A percentile compares a stretch with the other conserved stretches of the same genome.
phyloP scores from a whole-genome alignment of 352 stramenopile species.

The Poterioochromonas sp. region DNA sequence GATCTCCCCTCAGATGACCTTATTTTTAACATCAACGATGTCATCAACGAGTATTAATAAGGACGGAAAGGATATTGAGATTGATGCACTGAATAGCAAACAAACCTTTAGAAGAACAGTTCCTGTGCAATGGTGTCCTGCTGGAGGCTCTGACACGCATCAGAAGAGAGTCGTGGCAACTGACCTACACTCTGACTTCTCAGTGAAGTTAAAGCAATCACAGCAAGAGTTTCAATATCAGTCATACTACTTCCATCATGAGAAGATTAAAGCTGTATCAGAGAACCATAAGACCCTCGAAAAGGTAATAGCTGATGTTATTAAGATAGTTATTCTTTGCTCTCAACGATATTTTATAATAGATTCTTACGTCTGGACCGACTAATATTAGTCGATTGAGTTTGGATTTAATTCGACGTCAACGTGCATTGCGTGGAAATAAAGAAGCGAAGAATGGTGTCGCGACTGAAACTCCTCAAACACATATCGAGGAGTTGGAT shows the following conservation, averaged over 20 bases:
- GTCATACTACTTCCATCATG: background rate
- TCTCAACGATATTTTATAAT: background rate
- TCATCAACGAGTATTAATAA: background rate
- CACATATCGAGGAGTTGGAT: background rate
- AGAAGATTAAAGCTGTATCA: background rate
- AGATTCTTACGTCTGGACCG: background rate
- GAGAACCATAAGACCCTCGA: background rate
- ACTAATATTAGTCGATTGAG: background rate
- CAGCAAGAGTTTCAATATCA: background rate
- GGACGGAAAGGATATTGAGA: background rate
- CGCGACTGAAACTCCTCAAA: background rate
- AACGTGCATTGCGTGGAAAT: background rate
- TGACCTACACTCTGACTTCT: constrained; percentile 9
- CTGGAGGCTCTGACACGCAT: constrained; percentile 46
- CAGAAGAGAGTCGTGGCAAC: constrained; percentile 51
- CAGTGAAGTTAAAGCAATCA: background rate
- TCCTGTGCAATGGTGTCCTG: constrained; percentile 21
- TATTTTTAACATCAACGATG: constrained; percentile 59
- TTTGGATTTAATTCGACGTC: constrained; percentile 13
- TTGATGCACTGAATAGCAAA: constrained; percentile 28
- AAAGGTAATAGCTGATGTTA: background rate
- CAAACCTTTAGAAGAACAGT: constrained; percentile 61
- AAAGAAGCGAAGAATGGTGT: background rate
- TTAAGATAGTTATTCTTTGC: background rate
- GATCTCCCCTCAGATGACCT: background rate